Evolutionary conservation across 108 stramenopile species (phyloP).

Genomic region (Schizochytrium sp.): DNA sequence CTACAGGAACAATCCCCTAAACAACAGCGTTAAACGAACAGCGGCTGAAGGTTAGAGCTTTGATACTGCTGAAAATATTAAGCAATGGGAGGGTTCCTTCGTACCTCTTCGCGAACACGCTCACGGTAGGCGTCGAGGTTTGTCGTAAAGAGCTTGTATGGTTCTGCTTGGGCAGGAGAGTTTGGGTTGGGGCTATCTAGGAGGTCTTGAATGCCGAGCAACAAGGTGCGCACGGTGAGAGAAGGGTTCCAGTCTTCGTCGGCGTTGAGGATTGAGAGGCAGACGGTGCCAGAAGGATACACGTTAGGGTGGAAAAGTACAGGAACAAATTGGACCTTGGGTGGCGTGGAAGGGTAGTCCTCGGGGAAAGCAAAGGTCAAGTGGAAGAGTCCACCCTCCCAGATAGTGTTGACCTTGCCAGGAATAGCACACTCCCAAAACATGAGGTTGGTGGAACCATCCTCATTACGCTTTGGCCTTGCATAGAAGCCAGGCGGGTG

Average conservation of each 20-base stretch:
- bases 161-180: slow-evolving; percentile 76
- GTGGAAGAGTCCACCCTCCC: slow-evolving; percentile 91
- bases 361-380: slow-evolving; percentile 93
- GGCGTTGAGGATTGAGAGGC: slow-evolving; percentile 95
- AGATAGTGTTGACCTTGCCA: slow-evolving; percentile 80
- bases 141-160: slow-evolving; percentile 71
- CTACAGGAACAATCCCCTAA: no score
- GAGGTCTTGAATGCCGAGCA: slow-evolving; percentile 97
- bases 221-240: slow-evolving; percentile 95
- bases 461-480: slow-evolving; percentile 83
- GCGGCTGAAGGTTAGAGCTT: no score
- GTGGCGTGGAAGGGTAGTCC: slow-evolving; percentile 97
- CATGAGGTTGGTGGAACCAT: slow-evolving; percentile 92
- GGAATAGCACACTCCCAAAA: slow-evolving; percentile 96
- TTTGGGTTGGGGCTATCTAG: slow-evolving; percentile 88
- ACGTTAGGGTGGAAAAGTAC: slow-evolving; percentile 90
- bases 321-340: slow-evolving; percentile 94
- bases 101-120: slow-evolving; percentile 70
- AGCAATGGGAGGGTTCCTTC: slow-evolving; percentile 60
- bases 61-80: not conserved
- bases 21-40: no score
- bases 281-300: slow-evolving; percentile 95
- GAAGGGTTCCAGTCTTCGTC: slow-evolving; percentile 99
- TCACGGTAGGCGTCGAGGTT: slow-evolving; percentile 69
- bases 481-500: slow-evolving; percentile 98